These are phyloP conservation scores for Lanmaoa rubissima DNA, from an alignment of 768 basidiomycete species.

Conservation along the genomic window DNA sequence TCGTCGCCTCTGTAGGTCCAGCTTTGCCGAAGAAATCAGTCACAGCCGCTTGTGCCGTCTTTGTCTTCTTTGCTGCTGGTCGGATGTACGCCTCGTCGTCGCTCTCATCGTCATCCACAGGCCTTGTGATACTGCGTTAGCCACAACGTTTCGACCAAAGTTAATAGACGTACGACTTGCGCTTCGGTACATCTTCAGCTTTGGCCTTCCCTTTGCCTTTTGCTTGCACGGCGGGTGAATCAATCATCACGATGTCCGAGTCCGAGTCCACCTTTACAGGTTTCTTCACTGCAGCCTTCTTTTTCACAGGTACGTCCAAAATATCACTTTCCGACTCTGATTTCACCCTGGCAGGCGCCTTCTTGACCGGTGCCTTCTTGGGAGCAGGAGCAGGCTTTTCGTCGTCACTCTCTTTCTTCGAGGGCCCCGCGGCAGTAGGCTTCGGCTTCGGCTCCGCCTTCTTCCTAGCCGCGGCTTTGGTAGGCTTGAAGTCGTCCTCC, in stretches of 20 bases:
- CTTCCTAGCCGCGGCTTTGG: slow-evolving; percentile 44
- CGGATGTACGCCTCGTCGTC: slow-evolving; percentile 44
- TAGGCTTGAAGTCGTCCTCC: slow-evolving; percentile 58
- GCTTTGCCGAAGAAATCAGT: slow-evolving; percentile 62
- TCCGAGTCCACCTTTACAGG: slow-evolving; percentile 36
- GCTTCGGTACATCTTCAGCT: slow-evolving; percentile 44
- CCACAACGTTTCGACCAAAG: slow-evolving; percentile 1
- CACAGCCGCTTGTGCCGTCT: slow-evolving; percentile 40
- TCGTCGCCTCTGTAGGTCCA: slow-evolving; percentile 35
- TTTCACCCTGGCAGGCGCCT: slow-evolving; percentile 33
- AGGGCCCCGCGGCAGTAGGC: slow-evolving; percentile 35
- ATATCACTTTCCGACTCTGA: slow-evolving; percentile 41
- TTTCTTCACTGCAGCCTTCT: slow-evolving; percentile 21
- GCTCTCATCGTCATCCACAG: slow-evolving; percentile 34
- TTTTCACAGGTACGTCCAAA: slow-evolving; percentile 25
- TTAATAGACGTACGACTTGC: slow-evolving; percentile 57
- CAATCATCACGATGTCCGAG: slow-evolving; percentile 35
- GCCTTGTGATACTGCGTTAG: slow-evolving; percentile 26
- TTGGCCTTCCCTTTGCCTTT: slow-evolving; percentile 49
- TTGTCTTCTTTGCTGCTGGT: slow-evolving; percentile 55
- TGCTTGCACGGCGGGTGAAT: slow-evolving; percentile 19
- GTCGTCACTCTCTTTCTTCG: slow-evolving; percentile 48
- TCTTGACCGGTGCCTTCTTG: slow-evolving; percentile 34
- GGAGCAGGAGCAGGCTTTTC: slow-evolving; percentile 26
- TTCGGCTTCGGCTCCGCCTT: slow-evolving; percentile 31